Percentiles rank a stretch among this genome's conserved stretches.
Evolutionary conservation across 192 early-diverging fungal genomes (phyloP).

Genomic region (Coemansia sp.): DNA sequence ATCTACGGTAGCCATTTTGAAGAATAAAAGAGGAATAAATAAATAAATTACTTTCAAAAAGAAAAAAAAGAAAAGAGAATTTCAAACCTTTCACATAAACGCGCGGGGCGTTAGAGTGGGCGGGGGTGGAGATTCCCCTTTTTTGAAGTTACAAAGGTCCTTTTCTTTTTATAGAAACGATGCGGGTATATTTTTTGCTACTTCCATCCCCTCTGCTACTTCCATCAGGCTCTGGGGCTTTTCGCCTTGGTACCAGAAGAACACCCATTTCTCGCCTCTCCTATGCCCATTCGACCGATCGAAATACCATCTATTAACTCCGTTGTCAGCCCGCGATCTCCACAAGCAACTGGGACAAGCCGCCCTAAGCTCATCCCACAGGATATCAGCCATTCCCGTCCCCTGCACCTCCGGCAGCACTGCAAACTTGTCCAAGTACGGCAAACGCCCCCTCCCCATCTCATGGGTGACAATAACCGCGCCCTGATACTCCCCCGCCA

Average conservation of each 20-base stretch:
- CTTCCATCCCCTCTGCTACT: constrained; percentile 53
- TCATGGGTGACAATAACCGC: constrained; percentile 83
- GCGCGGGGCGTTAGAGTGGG: too few species aligned
- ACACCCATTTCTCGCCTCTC: constrained; percentile 70
- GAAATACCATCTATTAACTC: constrained; percentile 97
- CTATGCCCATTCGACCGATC: constrained; percentile 81
- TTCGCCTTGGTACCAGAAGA: constrained; percentile 70
- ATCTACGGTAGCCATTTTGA: constrained; percentile 34
- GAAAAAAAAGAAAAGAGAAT: not conserved
- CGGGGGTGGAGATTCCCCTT: too few species aligned
- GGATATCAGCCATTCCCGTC: constrained; percentile 89
- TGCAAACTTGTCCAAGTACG: constrained; percentile 93
- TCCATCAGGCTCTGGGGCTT: constrained; percentile 13
- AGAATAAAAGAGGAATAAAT: not conserved
- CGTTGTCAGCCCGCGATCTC: constrained; percentile 81
- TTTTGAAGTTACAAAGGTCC: too few species aligned
- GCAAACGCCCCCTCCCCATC: constrained; percentile 3
- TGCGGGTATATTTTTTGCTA: constrained; percentile 57
- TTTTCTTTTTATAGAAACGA: constrained; percentile 60
- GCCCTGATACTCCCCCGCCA: constrained; percentile 91
- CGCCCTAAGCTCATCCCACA: constrained; percentile 78
- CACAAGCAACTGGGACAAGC: constrained; percentile 72
- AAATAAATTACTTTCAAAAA: not conserved
- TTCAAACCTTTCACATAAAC: too few species aligned
- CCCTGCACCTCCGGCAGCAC: constrained; percentile 84